Conservation (phyloP, 1,284 basidiomycete species). For the Puccinia sorghi region DNA sequence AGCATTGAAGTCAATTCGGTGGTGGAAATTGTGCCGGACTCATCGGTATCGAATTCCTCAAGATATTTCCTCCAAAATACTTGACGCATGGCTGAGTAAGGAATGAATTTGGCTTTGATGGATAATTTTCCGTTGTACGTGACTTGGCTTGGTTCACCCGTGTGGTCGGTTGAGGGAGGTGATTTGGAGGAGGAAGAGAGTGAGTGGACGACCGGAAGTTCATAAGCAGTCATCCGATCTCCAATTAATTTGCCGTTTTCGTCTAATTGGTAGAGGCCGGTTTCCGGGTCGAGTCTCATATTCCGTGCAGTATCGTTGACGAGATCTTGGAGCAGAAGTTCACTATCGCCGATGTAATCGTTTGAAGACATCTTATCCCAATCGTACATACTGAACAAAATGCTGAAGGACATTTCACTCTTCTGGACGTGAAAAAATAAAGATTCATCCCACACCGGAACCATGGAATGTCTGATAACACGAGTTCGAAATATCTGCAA, state of each 20-base stretch:
- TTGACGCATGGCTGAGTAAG: slow-evolving; percentile 71
- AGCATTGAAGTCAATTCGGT: slow-evolving; percentile 94
- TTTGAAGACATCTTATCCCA: slow-evolving; percentile 79
- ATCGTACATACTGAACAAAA: slow-evolving; percentile 80
- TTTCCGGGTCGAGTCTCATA: slow-evolving; percentile 63
- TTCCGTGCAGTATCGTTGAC: slow-evolving; percentile 72
- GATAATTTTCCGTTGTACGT: slow-evolving; percentile 51
- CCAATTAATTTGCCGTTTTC: slow-evolving; percentile 61
- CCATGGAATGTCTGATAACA: slow-evolving; percentile 64
- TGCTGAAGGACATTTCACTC: slow-evolving; percentile 68
- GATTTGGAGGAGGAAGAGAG: neutral
- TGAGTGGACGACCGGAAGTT: slow-evolving; percentile 43
- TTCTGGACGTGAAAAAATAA: slow-evolving; percentile 89
- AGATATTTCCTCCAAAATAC: slow-evolving; percentile 87
- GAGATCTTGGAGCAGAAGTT: slow-evolving; percentile 65
- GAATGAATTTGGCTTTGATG: slow-evolving; percentile 84
- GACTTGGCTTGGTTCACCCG: neutral
- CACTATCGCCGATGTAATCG: slow-evolving; percentile 62
- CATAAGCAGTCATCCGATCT: slow-evolving; percentile 63
- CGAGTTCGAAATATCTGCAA: slow-evolving; percentile 46
- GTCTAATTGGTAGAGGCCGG: slow-evolving; percentile 70
- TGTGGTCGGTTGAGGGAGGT: neutral
- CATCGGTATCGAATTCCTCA: slow-evolving; percentile 86
- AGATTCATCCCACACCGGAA: slow-evolving; percentile 93
- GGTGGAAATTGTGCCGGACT: slow-evolving; percentile 73